Conservation (phyloP, 2,329 filamentous ascomycete species). For the Triangularia verruculosa region DNA sequence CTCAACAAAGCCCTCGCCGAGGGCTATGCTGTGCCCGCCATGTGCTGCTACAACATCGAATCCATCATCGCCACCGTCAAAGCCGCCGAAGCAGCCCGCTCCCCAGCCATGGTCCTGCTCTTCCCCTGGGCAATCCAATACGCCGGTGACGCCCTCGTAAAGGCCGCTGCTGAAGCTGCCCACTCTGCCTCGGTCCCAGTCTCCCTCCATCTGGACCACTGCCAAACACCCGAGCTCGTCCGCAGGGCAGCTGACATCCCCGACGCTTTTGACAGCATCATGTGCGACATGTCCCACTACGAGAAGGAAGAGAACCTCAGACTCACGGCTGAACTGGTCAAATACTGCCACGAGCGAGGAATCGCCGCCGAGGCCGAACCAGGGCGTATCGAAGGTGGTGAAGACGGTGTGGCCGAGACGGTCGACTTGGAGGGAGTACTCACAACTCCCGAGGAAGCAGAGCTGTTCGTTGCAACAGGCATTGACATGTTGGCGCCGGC, state of each 20-base stretch:
- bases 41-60: constrained; percentile 67
- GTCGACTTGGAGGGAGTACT: constrained; percentile 47
- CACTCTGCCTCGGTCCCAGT: constrained; percentile 57
- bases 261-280: constrained; percentile 65
- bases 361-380: constrained; percentile 69
- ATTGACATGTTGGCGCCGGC: constrained; percentile 73
- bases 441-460: constrained; percentile 66
- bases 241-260: constrained; percentile 56
- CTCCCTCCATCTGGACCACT: constrained; percentile 64
- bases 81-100: constrained; percentile 64
- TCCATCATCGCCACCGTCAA: constrained; percentile 66
- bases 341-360: constrained; percentile 60
- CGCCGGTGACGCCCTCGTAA: constrained; percentile 54
- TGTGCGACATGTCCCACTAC: constrained; percentile 72
- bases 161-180: constrained; percentile 54
- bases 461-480: constrained; percentile 67
- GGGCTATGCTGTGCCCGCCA: constrained; percentile 58
- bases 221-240: constrained; percentile 61
- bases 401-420: constrained; percentile 69
- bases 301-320: constrained; percentile 64
- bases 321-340: constrained; percentile 58
- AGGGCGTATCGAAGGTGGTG: constrained; percentile 54
- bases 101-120: constrained; percentile 68
- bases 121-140: constrained; percentile 73
- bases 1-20: constrained; percentile 53